Evolutionary conservation across 2,329 filamentous ascomycete species (phyloP).

Genomic region (Penicillium sp.): DNA sequence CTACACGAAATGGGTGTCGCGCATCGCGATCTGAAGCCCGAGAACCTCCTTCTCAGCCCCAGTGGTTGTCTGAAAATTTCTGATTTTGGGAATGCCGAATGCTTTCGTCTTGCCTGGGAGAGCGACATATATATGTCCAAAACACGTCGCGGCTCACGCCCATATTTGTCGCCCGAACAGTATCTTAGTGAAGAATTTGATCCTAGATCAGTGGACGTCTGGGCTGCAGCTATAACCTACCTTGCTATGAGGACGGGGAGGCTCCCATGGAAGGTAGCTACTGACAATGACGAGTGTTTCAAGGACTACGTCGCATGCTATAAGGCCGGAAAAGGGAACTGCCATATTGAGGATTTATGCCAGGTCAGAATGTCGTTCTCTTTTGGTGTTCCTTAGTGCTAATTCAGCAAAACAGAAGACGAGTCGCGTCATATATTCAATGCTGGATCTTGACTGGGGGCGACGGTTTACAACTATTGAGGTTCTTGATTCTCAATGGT

Average conservation of each 20-base stretch:
- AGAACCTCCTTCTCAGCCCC: slow-evolving; percentile 59
- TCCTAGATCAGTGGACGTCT: slow-evolving; percentile 85
- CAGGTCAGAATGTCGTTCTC: not conserved
- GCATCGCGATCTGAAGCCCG: slow-evolving; percentile 61
- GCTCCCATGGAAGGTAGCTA: slow-evolving; percentile 64
- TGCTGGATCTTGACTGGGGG: slow-evolving; percentile 6
- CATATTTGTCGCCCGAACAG: slow-evolving; percentile 87
- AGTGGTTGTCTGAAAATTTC: slow-evolving; percentile 59
- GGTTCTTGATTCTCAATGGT: slow-evolving; percentile 9
- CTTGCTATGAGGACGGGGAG: slow-evolving; percentile 91
- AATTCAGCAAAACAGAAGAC: slow-evolving; percentile 4
- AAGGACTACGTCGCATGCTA: slow-evolving; percentile 7
- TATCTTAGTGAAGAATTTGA: slow-evolving; percentile 87
- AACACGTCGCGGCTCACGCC: slow-evolving; percentile 84
- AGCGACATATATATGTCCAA: slow-evolving; percentile 87
- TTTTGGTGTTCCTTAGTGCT: not conserved
- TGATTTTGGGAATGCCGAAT: slow-evolving; percentile 72
- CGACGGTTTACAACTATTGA: slow-evolving; percentile 1
- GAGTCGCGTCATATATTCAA: slow-evolving; percentile 12
- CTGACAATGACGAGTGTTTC: slow-evolving; percentile 4
- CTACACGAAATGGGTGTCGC: slow-evolving; percentile 86
- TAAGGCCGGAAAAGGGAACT: slow-evolving; percentile 6
- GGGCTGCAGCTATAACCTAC: slow-evolving; percentile 91
- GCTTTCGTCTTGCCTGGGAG: slow-evolving; percentile 94
- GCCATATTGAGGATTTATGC: slow-evolving; percentile 11